phyloP scores from a whole-genome alignment of 345 rosid genomes.

The Aegle marmelos region DNA sequence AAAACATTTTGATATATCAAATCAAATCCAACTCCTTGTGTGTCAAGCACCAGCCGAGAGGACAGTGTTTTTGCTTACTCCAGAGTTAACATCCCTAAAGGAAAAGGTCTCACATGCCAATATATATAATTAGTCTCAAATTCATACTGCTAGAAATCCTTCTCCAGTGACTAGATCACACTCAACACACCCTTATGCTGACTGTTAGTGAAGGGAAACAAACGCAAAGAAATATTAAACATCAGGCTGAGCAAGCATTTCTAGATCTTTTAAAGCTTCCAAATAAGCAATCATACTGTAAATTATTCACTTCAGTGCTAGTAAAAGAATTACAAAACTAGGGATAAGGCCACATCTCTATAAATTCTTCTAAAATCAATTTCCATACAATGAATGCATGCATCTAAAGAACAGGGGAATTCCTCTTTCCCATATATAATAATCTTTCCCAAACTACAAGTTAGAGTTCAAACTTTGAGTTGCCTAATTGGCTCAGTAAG shows the following conservation, averaged over 20 bases:
- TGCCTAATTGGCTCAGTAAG: constrained; percentile 61
- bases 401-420: not conserved
- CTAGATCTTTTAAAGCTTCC: not conserved
- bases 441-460: not conserved
- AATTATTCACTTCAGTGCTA: not conserved
- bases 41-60: too few relatives aligned
- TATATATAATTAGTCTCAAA: too few relatives aligned
- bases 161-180: not conserved
- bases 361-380: not conserved
- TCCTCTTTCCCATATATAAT: not conserved
- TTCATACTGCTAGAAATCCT: not conserved
- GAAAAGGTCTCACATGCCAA: too few relatives aligned
- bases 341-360: not conserved
- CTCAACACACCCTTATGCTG: not conserved
- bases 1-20: too few relatives aligned
- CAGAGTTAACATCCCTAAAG: too few relatives aligned
- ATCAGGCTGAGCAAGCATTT: too few relatives aligned
- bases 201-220: not conserved
- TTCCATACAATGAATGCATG: not conserved
- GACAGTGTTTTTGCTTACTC: too few relatives aligned
- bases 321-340: not conserved
- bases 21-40: too few relatives aligned
- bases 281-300: not conserved
- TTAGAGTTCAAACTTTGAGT: constrained; percentile 48
- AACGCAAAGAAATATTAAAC: not conserved